Evolutionary conservation across 2,329 filamentous ascomycete genomes (phyloP).

Genomic region (Hypomyces rosellus): DNA sequence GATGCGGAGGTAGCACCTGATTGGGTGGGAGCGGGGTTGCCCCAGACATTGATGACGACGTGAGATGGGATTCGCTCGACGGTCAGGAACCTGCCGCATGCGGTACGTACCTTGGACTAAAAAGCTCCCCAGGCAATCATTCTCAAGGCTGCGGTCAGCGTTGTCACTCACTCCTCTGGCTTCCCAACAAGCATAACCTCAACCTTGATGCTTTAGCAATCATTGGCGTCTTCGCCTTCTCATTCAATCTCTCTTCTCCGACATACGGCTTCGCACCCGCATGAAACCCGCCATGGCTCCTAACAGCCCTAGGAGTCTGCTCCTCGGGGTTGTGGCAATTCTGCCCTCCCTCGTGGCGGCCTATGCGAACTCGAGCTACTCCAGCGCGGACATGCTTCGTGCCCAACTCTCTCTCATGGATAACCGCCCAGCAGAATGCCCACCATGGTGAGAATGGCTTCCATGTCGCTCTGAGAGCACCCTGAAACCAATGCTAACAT

Average conservation of each 20-base stretch:
- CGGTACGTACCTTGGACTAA: slow-evolving; percentile 7
- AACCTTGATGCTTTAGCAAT: neutral
- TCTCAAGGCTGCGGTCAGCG: neutral
- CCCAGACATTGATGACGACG: slow-evolving; percentile 11
- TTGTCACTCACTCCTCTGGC: neutral
- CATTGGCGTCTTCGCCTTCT: neutral
- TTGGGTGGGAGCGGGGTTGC: slow-evolving; percentile 7
- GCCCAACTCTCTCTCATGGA: slow-evolving; percentile 65
- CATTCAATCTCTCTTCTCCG: slow-evolving; percentile 5
- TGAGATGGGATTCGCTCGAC: neutral
- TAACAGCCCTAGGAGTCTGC: slow-evolving; percentile 30
- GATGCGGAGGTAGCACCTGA: neutral
- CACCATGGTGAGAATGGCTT: slow-evolving; percentile 56
- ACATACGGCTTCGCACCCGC: slow-evolving; percentile 13
- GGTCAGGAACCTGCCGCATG: slow-evolving; percentile 7
- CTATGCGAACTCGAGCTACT: slow-evolving; percentile 50
- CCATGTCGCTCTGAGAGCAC: neutral
- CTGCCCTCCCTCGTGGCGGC: slow-evolving; percentile 36
- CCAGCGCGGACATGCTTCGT: slow-evolving; percentile 53
- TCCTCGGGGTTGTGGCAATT: slow-evolving; percentile 33
- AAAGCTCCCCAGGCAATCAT: too few species aligned
- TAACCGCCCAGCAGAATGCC: slow-evolving; percentile 69
- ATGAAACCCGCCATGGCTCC: slow-evolving; percentile 33
- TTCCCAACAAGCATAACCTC: neutral
- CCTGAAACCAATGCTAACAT: slow-evolving; percentile 8